phyloP scores from a whole-genome alignment of 2,329 filamentous ascomycete species.

The Eutypella sp. region DNA sequence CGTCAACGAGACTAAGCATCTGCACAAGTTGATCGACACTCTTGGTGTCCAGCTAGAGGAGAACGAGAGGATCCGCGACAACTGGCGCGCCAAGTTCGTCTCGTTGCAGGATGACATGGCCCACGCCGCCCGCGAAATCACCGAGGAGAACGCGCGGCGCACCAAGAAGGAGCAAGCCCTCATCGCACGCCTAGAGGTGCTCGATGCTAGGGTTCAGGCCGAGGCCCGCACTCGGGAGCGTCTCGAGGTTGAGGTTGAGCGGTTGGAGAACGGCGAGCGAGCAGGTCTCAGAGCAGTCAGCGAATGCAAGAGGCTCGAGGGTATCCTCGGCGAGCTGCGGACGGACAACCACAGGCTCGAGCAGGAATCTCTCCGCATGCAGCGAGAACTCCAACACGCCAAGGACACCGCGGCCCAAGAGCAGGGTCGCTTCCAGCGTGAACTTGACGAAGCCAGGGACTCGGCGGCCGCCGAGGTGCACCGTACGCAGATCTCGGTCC shows the following conservation, averaged over 20 bases:
- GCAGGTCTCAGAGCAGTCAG: conserved; percentile 59
- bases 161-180: conserved; percentile 75
- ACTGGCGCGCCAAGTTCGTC: conserved; percentile 78
- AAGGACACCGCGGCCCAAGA: conserved; percentile 62
- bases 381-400: conserved; percentile 78
- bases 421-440: conserved; percentile 59
- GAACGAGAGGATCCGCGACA: conserved; percentile 77
- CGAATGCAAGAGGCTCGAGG: conserved; percentile 58
- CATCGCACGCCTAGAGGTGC: conserved; percentile 71
- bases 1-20: conserved; percentile 61
- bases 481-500: conserved; percentile 71
- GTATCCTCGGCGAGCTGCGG: conserved; percentile 50
- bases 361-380: conserved; percentile 60
- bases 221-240: conserved; percentile 67
- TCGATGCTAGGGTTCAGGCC: conserved; percentile 71
- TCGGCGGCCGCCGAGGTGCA: conserved; percentile 75
- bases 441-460: conserved; percentile 80
- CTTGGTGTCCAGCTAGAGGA: conserved; percentile 78
- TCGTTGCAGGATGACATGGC: conserved; percentile 85
- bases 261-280: conserved; percentile 59
- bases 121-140: conserved; percentile 70
- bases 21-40: conserved; percentile 68
- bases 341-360: conserved; percentile 70
- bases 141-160: conserved; percentile 75
- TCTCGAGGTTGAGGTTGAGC: conserved; percentile 61